Percentiles rank a stretch among this genome's conserved stretches.
phyloP scores from a whole-genome alignment of 441 rosid genomes.

The Melastoma candidum region DNA sequence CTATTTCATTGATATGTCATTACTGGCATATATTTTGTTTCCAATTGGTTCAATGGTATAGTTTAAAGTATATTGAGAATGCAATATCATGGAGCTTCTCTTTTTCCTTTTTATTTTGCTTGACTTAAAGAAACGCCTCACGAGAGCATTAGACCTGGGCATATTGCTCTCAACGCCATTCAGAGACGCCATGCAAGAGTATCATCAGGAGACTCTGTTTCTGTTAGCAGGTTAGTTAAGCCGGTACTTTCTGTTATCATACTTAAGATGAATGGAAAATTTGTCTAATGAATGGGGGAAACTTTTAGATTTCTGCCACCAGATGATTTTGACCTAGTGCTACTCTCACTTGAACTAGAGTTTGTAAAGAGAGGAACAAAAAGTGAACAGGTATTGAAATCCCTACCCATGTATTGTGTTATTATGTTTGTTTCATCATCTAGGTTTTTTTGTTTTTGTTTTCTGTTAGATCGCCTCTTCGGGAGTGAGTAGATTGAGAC shows the following conservation, averaged over 20 bases:
- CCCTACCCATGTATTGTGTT: background rate
- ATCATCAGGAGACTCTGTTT: slow-evolving; percentile 64
- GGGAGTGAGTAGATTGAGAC: slow-evolving; percentile 5
- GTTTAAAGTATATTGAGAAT: too few relatives aligned
- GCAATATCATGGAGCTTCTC: background rate
- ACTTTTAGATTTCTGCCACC: slow-evolving; percentile 63
- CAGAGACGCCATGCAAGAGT: slow-evolving; percentile 79
- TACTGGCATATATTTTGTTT: too few relatives aligned
- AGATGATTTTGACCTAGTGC: slow-evolving; percentile 57
- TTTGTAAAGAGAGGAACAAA: slow-evolving; percentile 87
- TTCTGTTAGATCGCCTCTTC: slow-evolving; percentile 2
- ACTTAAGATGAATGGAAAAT: too few relatives aligned
- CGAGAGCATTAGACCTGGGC: slow-evolving; percentile 43
- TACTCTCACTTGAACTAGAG: slow-evolving; percentile 73
- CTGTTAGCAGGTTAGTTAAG: slow-evolving; percentile 49
- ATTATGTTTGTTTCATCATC: background rate
- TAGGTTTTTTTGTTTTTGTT: background rate
- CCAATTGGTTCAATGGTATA: too few relatives aligned
- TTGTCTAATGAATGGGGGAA: background rate
- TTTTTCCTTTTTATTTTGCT: slow-evolving; percentile 23
- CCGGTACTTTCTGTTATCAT: background rate
- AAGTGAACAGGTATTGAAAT: slow-evolving; percentile 54
- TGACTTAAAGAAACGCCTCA: slow-evolving; percentile 64
- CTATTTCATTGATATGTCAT: too few relatives aligned
- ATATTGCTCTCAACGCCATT: slow-evolving; percentile 68